A percentile compares a stretch with the other conserved stretches of the same genome.
These are phyloP conservation scores for Blastobotrys malaysiensis DNA, from an alignment of 1,139 yeast species.

Conservation along the genomic window DNA sequence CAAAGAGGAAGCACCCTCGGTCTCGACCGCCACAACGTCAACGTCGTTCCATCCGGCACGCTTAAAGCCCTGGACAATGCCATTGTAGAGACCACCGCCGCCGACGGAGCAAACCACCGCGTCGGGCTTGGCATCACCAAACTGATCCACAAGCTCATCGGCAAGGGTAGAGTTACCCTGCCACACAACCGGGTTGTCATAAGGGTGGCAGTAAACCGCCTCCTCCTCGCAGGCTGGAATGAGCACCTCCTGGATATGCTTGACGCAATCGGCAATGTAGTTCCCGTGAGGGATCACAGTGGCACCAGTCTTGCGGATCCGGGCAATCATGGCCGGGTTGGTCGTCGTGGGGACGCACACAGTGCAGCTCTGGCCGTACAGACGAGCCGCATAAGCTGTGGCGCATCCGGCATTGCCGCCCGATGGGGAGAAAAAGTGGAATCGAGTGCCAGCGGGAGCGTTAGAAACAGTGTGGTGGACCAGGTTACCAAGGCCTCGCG, in stretches of 20 bases:
- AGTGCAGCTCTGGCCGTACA: conserved; percentile 44
- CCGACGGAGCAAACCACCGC: conserved; percentile 69
- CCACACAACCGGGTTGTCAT: conserved; percentile 62
- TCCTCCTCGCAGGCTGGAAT: conserved; percentile 26
- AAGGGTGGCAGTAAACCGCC: conserved; percentile 63
- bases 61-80: conserved; percentile 53
- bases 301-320: conserved; percentile 49
- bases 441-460: conserved; percentile 27
- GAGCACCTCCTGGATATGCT: conserved; percentile 40
- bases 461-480: conserved; percentile 27
- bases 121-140: conserved; percentile 39
- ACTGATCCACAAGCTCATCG: conserved; percentile 49
- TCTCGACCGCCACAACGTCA: conserved; percentile 57
- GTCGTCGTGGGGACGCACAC: conserved; percentile 58
- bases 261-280: conserved; percentile 61
- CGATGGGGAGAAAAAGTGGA: conserved; percentile 58
- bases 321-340: conserved; percentile 39
- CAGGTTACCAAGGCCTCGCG: conserved; percentile 42
- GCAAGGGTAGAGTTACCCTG: conserved; percentile 60
- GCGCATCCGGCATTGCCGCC: conserved; percentile 85
- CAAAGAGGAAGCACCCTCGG: conserved; percentile 59
- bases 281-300: conserved; percentile 50
- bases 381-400: conserved; percentile 55
- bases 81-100: conserved; percentile 70
- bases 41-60: conserved; percentile 39